Evolutionary conservation across 805 yeast genomes (phyloP).

Genomic region (Wickerhamomyces kurtzmanii): DNA sequence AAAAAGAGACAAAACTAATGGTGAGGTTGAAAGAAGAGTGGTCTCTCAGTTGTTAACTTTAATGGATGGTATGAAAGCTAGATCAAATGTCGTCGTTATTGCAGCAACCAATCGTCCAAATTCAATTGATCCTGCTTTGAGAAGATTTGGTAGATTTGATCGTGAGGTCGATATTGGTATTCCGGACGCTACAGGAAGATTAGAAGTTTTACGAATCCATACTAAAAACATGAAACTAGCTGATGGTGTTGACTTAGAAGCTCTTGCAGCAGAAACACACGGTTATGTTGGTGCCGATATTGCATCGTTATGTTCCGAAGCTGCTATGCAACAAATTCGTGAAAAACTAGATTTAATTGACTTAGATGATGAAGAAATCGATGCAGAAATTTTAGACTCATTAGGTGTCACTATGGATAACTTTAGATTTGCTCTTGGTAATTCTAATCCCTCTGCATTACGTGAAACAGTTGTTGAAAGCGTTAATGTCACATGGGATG

Average conservation of each 20-base stretch:
- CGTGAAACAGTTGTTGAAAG: slow-evolving; percentile 99
- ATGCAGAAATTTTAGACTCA: slow-evolving; percentile 92
- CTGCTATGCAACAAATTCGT: slow-evolving; percentile 99
- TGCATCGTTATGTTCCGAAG: slow-evolving; percentile 98
- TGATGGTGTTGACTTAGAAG: slow-evolving; percentile 91
- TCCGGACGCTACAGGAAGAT: slow-evolving; percentile 97
- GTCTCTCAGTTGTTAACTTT: slow-evolving; percentile 94
- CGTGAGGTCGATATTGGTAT: slow-evolving; percentile 88
- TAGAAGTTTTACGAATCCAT: slow-evolving; percentile 94
- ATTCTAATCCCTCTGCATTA: slow-evolving; percentile 96
- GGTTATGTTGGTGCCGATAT: slow-evolving; percentile 99
- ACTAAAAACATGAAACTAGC: slow-evolving; percentile 97
- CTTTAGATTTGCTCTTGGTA: slow-evolving; percentile 95
- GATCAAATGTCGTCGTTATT: slow-evolving; percentile 94
- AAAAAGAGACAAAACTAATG: slow-evolving; percentile 98
- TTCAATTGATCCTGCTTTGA: slow-evolving; percentile 66
- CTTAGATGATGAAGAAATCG: slow-evolving; percentile 91
- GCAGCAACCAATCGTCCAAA: slow-evolving; percentile 90
- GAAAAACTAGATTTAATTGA: slow-evolving; percentile 99
- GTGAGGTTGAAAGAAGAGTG: slow-evolving; percentile 99
- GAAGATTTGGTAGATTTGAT: slow-evolving; percentile 86
- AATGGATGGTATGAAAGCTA: slow-evolving; percentile 99
- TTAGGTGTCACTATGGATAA: slow-evolving; percentile 98
- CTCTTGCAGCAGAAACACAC: slow-evolving; percentile 94
- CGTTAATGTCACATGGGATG: slow-evolving; percentile 98